These are phyloP conservation scores for Teratosphaeria destructans DNA, from an alignment of 2,329 filamentous ascomycete species.

Conservation along the genomic window DNA sequence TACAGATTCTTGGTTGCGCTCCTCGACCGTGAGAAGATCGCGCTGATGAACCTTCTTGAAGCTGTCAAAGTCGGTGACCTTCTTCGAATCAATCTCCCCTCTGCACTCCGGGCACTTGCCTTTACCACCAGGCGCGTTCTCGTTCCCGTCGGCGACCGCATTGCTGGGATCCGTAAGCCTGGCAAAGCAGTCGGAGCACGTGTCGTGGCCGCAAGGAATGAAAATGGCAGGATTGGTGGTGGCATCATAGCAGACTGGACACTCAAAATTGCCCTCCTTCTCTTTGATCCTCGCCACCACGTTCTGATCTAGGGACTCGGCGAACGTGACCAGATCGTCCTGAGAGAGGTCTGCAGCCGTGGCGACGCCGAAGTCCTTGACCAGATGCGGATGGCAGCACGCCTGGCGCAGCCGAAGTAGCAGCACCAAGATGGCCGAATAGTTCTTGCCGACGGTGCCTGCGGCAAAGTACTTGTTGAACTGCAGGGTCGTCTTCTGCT, in stretches of 20 bases:
- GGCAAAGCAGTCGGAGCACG: slow-evolving; percentile 66
- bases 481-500: slow-evolving; percentile 54
- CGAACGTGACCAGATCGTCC: slow-evolving; percentile 51
- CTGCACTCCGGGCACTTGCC: slow-evolving; percentile 71
- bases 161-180: slow-evolving; percentile 54
- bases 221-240: slow-evolving; percentile 67
- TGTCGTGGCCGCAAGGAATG: slow-evolving; percentile 72
- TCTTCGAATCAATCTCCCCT: slow-evolving; percentile 52
- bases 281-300: slow-evolving; percentile 58
- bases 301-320: slow-evolving; percentile 46
- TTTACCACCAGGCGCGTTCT: slow-evolving; percentile 30
- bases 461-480: slow-evolving; percentile 69
- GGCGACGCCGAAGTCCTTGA: slow-evolving; percentile 53
- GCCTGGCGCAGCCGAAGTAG: slow-evolving; percentile 70
- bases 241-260: slow-evolving; percentile 71
- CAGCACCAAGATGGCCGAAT: slow-evolving; percentile 70
- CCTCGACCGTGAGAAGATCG: slow-evolving; percentile 32
- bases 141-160: slow-evolving; percentile 50
- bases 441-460: slow-evolving; percentile 59
- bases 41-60: slow-evolving; percentile 67
- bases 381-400: slow-evolving; percentile 66
- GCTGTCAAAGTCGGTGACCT: slow-evolving; percentile 61
- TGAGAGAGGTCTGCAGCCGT: slow-evolving; percentile 38
- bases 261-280: slow-evolving; percentile 55
- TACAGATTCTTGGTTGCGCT: slow-evolving; percentile 26